Base-by-base conservation (phyloP, 2,329 filamentous ascomycete genomes). In the Neobulgaria alba region DNA sequence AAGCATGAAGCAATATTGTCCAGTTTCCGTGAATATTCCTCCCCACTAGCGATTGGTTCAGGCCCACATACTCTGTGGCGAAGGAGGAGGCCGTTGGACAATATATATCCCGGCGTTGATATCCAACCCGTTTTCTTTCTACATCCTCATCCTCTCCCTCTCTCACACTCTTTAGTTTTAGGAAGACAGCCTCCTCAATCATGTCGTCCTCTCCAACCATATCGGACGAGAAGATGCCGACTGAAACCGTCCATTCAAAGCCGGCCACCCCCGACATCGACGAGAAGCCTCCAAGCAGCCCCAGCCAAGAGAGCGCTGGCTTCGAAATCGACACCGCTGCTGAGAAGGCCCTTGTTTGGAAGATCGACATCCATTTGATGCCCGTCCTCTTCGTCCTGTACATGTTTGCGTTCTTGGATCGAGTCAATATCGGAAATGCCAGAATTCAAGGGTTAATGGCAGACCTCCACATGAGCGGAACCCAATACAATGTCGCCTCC, bases 371-470 rank as follows among this genome's bases (percentile, higher is more conserved):
- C 1, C 44, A 49, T 33, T 38, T 57, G 23, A 33, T 54, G 3
- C 50, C 50, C 14, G 38, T 41, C 2, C 45, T 85, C 5, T 78
- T 75, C 41, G 66, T 85, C 30, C 67, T 87, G 18, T 87, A 86
- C 51, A 67, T 87, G 2, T 68, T 85, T 38, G 80, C 78, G 43
- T 87, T 86, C 59, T 69, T 87, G 21, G 77, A 82, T 55, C 69
- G 80, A 10, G 86, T 84, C 26, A 89, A 90, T 55, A 87, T 90
- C 42, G 84, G 85, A 31, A 90, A 70, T 61, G 86, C 75, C 23
- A 77, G 75, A 46, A 72, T 79, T 41, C 73, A 74, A 17, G 83
- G 84, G 26, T 88, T 70, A 60, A 85, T 74, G 29, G 74, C 73
- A 46, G 72, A 79, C 38, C 71, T 74, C 3, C 64, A 69, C 10